A percentile compares a stretch with the other conserved stretches of the same genome.
phyloP scores from a whole-genome alignment of 1,284 basidiomycete genomes.

The Jaminaea rosea region DNA sequence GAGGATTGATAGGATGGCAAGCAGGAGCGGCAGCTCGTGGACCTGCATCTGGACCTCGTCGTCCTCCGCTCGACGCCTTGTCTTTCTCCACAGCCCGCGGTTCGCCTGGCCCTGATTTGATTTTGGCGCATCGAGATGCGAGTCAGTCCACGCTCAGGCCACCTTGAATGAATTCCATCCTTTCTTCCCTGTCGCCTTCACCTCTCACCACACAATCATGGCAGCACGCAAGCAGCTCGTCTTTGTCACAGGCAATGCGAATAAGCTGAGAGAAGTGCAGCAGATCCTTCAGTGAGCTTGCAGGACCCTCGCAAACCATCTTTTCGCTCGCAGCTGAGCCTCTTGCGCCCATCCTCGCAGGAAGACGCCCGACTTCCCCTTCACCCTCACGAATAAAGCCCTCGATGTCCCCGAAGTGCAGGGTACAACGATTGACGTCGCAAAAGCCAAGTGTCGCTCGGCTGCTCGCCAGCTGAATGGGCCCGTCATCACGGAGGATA shows the following conservation, averaged over 20 bases:
- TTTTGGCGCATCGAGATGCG: too few relatives aligned
- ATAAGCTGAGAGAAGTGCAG: conserved; percentile 81
- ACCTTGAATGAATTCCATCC: too few relatives aligned
- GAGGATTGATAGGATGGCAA: too few relatives aligned
- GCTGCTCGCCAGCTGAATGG: conserved; percentile 68
- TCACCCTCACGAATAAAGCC: conserved; percentile 7
- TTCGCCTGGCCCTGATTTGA: too few relatives aligned
- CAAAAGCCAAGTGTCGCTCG: conserved; percentile 71
- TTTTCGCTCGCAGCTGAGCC: neutral
- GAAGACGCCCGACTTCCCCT: conserved; percentile 14
- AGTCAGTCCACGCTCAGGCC: too few relatives aligned
- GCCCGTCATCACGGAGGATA: conserved; percentile 93
- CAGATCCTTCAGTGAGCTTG: conserved; percentile 53
- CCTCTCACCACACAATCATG: too few relatives aligned
- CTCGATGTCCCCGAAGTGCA: conserved; percentile 74
- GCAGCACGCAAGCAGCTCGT: conserved; percentile 11
- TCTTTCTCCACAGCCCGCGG: too few relatives aligned
- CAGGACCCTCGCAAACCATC: too few relatives aligned
- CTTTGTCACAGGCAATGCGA: conserved; percentile 88
- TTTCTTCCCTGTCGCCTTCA: too few relatives aligned
- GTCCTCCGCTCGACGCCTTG: too few relatives aligned
- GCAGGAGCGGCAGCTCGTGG: too few relatives aligned
- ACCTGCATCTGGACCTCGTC: too few relatives aligned
- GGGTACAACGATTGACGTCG: conserved; percentile 83
- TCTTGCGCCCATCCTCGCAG: conserved; percentile 9